Base-by-base conservation (phyloP, 2,329 filamentous ascomycete genomes). In the Aspergillus brasiliensis region DNA sequence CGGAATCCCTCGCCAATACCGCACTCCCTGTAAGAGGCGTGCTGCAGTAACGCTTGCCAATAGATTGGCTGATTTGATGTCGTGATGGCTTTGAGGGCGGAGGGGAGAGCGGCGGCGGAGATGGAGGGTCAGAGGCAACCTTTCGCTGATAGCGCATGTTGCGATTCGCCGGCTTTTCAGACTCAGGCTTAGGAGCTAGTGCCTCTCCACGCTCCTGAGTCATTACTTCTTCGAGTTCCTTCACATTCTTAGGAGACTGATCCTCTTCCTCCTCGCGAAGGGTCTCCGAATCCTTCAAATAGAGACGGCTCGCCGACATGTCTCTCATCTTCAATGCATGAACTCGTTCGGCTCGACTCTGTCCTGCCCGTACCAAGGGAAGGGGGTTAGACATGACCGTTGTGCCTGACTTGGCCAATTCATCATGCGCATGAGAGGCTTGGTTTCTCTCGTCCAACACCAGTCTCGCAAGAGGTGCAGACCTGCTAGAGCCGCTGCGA, bases 271-370 rank as follows among this genome's bases (percentile, higher is more conserved):
- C 46, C 5, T 53, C 25, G 21, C 40, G 28, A 25, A 19, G 37
- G 7, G 58, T 61, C 4, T 59, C 59, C 10, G 59, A 47, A 3
- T 48, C 57, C 23, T 63, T 65, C 11, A 62, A 40, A n/a, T 63
- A 52, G n/a, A 59, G 56, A 21, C 71, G 70, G 28, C 64, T 68
- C 25, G 60, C 61, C n/a, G 64, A 65, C 34, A 73, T 60, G 56
- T 74, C 72, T 51, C 66, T 69, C 62, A 69, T 65, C 27, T 66
- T 69, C 27, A 72, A 48, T 2, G 69, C 69, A 61, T 64, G 69
- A 11, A 72, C 69, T 7, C 65, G 65, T 37, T 69, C 67, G 13
- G 64, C 65, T n/a, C 69, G 65, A 27, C 54, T 67, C 38, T 57
- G 59, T 25, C 49, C 65, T 19, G 28, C 31, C 54, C 68, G 64